Base-by-base conservation (phyloP, 2,329 filamentous ascomycete genomes). In the Aureobasidium sp. region DNA sequence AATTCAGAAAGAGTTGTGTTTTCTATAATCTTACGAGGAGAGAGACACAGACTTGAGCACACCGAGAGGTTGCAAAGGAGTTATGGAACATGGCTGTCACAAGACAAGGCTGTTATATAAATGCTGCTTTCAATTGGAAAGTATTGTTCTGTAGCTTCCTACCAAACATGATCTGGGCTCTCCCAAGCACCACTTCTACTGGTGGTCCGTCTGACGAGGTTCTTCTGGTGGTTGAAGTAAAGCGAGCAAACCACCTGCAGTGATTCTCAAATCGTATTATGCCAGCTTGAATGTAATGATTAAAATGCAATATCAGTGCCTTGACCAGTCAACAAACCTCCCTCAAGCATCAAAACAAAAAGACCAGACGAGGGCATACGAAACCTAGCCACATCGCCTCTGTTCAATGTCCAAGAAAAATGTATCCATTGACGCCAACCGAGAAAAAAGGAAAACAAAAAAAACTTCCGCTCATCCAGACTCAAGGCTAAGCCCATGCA, bases 251-350 rank as follows among this genome's bases (percentile, higher is more conserved):
- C 31, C 31, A n/a, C 31, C 39, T 15, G 20, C 34, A 52, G 20
- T 39, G 34, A 20, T 31, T 42, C n/a, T 15, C 6, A 5, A 31
- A 42, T 45, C 29, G 12, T 31, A 57, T 57, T 45, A 57, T 57
- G 53, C 53, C 53, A 45, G 39, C 14, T 45, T 29, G 27, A 36
- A 45, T 45, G 53, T 36, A 45, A 29, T 57, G 14, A 31, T 55
- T 55, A 55, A 42, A 44, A 57, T 57, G 53, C 53, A 45, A 42
- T 55, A 55, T 27, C 25, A 41, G 25, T 57, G n/a, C 53, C 27
- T 11, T 31, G 48, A 14, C 27, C 31, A 58, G 37, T 42, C 31
- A 29, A 39, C 6, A 29, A 25, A 2, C 22, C 27, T 22, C 42
- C 42, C 2, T n/a, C 15, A 15, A 37, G 42, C 37, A 58, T 34